phyloP scores from a whole-genome alignment of 371 early-diverging fungal species.

The Blastocladiella emersonii region DNA sequence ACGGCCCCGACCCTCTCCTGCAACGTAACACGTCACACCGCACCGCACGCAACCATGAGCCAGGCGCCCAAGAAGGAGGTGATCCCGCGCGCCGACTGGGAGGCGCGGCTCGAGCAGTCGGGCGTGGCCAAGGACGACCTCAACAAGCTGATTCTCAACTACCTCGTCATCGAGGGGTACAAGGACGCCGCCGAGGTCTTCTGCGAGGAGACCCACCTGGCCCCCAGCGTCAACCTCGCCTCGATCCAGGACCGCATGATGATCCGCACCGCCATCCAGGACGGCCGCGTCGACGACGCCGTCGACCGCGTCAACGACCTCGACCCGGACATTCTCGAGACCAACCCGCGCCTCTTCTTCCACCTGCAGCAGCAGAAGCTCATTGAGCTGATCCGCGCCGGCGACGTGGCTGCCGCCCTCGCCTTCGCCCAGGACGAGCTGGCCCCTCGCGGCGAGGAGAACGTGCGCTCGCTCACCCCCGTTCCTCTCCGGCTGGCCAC shows the following conservation, averaged over 20 bases:
- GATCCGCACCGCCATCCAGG: conserved; percentile 80
- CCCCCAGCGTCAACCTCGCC: conserved; percentile 63
- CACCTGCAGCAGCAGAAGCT: conserved; percentile 89
- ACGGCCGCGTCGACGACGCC: conserved; percentile 79
- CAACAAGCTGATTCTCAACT: conserved; percentile 94
- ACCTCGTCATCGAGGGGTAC: conserved; percentile 93
- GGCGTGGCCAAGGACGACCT: conserved; percentile 36
- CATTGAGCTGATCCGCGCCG: conserved; percentile 81
- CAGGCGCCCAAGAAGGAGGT: neutral
- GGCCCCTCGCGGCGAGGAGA: conserved; percentile 89
- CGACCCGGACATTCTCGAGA: conserved; percentile 94
- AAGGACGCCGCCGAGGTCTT: conserved; percentile 95
- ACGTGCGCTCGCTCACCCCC: conserved; percentile 24
- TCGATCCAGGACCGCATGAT: conserved; percentile 87
- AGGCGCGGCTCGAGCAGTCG: neutral
- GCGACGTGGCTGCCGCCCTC: conserved; percentile 63
- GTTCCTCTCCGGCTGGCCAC: neutral
- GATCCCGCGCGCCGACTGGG: neutral
- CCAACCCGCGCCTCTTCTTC: conserved; percentile 84
- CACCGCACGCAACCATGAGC: too few relatives aligned
- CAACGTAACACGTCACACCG: too few relatives aligned
- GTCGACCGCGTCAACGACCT: conserved; percentile 89
- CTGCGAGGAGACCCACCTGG: conserved; percentile 62
- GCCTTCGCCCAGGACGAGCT: conserved; percentile 93
- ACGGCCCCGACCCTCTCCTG: too few relatives aligned